Percentiles rank a stretch among this genome's conserved stretches.
Conservation (phyloP, 306 rosid species). For the Rubus idaeus region DNA sequence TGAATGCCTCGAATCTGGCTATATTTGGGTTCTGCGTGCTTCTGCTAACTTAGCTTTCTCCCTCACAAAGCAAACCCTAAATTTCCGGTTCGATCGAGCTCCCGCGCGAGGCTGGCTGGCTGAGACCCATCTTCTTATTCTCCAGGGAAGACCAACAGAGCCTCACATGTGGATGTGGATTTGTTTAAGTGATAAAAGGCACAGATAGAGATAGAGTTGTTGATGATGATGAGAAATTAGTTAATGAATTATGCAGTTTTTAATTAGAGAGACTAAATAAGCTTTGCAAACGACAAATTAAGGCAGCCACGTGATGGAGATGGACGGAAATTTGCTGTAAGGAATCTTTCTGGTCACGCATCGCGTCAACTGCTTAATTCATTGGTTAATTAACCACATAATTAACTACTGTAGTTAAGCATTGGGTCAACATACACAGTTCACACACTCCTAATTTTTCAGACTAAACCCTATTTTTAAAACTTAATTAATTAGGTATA, state of each 20-base stretch:
- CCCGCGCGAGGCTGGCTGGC: constrained; percentile 4
- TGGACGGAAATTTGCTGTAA: constrained; percentile 27
- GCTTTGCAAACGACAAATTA: constrained; percentile 40
- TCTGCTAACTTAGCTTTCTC: not conserved
- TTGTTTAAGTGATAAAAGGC: constrained; percentile 16
- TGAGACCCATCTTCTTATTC: constrained; percentile 15
- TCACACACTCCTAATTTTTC: not conserved
- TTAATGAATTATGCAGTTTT: not conserved
- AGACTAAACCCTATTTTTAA: not conserved
- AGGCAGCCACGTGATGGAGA: constrained; percentile 35
- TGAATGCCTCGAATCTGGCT: constrained; percentile 35
- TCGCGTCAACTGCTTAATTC: constrained; percentile 15
- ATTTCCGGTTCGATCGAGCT: constrained; percentile 32
- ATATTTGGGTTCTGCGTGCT: not conserved
- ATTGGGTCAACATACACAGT: not conserved
- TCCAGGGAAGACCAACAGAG: constrained; percentile 30
- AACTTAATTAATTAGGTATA: not conserved
- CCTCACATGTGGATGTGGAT: constrained; percentile 28
- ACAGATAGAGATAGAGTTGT: constrained; percentile 5
- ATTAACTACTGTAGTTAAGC: constrained; percentile 7
- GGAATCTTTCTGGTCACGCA: constrained; percentile 38
- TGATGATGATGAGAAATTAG: not conserved
- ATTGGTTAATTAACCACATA: not conserved
- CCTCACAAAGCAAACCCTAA: constrained; percentile 21
- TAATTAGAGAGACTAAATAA: constrained; percentile 5